Base-by-base conservation (phyloP, 129 eudicot species). In the Flaveria brownii region DNA sequence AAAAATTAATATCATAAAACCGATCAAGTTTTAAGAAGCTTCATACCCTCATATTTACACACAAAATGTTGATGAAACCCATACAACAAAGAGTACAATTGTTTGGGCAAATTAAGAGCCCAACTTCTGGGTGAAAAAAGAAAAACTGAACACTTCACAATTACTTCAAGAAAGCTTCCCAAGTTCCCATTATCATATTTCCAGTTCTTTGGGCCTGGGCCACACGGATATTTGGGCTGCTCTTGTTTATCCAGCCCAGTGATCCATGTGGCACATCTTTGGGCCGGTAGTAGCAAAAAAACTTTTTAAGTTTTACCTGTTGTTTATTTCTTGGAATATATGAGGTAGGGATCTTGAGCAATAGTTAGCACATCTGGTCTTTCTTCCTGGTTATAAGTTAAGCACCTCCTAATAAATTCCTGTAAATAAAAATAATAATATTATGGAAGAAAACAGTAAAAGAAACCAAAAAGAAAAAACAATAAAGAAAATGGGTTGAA, bases 361-460 rank as follows among this genome's bases (percentile, higher is more conserved):
- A 94, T 87, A 55, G 86, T 79, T 76, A 88, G 64, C 68, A 94
- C 98, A 57, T 94, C 98, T 1, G 98, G 97, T 67, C 98, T 85
- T 9, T 94, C 98, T 52, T 83, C 97, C 82, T 94, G 97, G 82
- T 87, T 89, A 82, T 94, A 94, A 17, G 91, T 88, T 73, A 94
- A 79, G 74, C 98, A 94, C 46, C 88, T 87, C 4, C 98, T 84
- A 60, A 94, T 94, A 80, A 93, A 87, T 15, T 93, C 98, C 98
- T 93, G 87, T 80, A 84, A 12, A 41, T 67, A 74, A 56, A 59
- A 22, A 30, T n/a, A 70, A 30, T n/a, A 70, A 8, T 20, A 36
- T 51, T 22, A 16, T 9, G 9, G 68, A 60, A 33, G n/a, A 72
- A 61, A 65, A 46, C 15, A 77, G 42, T 46, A 30, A 11, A 45